Percentiles rank a stretch among this genome's conserved stretches.
Evolutionary conservation across 2,329 filamentous ascomycete genomes (phyloP).

Genomic region (Cladophialophora bantiana): DNA sequence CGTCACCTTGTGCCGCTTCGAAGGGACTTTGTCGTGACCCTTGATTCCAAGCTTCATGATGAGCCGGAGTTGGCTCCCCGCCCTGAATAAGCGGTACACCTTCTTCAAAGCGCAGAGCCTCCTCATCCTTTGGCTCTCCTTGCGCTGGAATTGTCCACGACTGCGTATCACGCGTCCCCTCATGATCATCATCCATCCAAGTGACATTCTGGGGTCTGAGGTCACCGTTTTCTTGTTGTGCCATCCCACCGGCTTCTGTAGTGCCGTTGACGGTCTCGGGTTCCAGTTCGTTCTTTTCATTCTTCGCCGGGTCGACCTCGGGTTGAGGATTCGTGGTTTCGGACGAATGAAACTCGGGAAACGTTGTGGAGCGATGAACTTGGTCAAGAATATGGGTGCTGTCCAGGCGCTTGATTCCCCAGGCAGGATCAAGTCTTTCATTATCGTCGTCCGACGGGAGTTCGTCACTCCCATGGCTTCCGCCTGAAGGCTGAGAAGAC

Average conservation of each 20-base stretch:
- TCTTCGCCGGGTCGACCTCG: not conserved
- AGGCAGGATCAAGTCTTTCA: constrained; percentile 39
- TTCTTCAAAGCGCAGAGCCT: constrained; percentile 37
- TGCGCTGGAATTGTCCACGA: constrained; percentile 31
- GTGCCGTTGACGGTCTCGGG: not conserved
- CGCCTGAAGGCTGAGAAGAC: constrained; percentile 9
- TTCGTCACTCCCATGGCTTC: constrained; percentile 27
- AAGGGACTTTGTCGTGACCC: constrained; percentile 15
- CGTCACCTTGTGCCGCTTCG: constrained; percentile 24
- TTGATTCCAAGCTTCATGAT: not conserved
- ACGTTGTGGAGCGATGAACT: constrained; percentile 38
- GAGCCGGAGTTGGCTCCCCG: constrained; percentile 2
- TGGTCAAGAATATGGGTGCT: constrained; percentile 34
- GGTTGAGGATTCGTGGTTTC: not conserved
- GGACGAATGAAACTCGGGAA: constrained; percentile 30
- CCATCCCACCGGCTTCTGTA: not conserved
- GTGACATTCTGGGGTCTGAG: constrained; percentile 18
- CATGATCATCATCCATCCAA: constrained; percentile 24
- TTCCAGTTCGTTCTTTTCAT: constrained; percentile 12
- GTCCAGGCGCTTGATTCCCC: constrained; percentile 38
- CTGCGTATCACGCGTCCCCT: constrained; percentile 11
- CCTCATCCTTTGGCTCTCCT: constrained; percentile 23
- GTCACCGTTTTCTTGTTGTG: constrained; percentile 9
- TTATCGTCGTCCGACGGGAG: constrained; percentile 34
- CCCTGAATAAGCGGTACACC: constrained; percentile 37